phyloP scores from a whole-genome alignment of 352 stramenopile genomes.

The Pythium folliculosum region DNA sequence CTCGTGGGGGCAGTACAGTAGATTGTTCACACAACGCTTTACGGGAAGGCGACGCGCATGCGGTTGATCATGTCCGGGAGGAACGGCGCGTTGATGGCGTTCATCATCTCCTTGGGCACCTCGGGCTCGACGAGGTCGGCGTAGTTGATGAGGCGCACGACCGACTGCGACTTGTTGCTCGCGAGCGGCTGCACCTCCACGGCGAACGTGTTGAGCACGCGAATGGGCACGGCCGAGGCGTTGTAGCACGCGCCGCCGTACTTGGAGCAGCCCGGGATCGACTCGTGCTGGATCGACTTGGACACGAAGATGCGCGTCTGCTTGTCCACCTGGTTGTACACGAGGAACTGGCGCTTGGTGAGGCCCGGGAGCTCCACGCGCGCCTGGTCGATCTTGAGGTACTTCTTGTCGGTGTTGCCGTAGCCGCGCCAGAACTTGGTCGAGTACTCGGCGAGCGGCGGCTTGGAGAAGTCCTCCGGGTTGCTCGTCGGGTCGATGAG shows the following conservation, averaged over 20 bases:
- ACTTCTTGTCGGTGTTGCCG: conserved; percentile 31
- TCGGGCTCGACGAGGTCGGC: conserved; percentile 20
- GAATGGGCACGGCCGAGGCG: conserved; percentile 15
- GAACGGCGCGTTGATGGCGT: conserved; percentile 29
- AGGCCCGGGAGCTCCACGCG: conserved; percentile 25
- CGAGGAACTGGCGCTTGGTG: conserved; percentile 22
- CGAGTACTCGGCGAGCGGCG: conserved; percentile 30
- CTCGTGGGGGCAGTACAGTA: too few relatives aligned
- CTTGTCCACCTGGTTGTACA: conserved; percentile 34
- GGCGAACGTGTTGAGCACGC: conserved; percentile 27
- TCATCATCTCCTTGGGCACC: conserved; percentile 14
- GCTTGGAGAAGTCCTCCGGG: conserved; percentile 35
- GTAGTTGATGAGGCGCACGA: conserved; percentile 31
- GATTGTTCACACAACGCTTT: not conserved
- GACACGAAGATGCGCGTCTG: conserved; percentile 28
- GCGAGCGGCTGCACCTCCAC: conserved; percentile 24
- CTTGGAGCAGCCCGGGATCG: conserved; percentile 21
- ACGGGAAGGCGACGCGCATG: conserved; percentile 29
- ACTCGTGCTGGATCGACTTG: conserved; percentile 25
- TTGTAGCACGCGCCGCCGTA: conserved; percentile 23
- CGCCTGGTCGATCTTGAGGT: conserved; percentile 30
- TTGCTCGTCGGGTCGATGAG: conserved; percentile 40
- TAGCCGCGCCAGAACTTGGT: conserved; percentile 28
- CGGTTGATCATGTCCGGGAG: conserved; percentile 31
- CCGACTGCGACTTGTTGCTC: conserved; percentile 19